Evolutionary conservation across 805 yeast species (phyloP).

Genomic region (Candida endomychidarum): DNA sequence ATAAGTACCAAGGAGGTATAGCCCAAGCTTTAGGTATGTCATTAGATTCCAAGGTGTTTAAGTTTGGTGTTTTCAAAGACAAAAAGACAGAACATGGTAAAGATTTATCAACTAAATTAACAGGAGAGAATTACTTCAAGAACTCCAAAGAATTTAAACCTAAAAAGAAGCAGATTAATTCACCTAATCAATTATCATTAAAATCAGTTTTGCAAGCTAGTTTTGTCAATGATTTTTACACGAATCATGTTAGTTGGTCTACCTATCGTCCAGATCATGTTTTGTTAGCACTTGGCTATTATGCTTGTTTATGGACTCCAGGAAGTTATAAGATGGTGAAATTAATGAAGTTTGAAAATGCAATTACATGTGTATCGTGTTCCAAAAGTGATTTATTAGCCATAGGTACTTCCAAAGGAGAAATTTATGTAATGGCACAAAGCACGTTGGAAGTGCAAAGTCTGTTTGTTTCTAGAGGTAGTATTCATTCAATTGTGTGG

Average conservation of each 20-base stretch:
- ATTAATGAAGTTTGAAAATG: slow-evolving; percentile 12
- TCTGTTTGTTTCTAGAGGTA: neutral
- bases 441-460: neutral
- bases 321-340: slow-evolving; percentile 45
- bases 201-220: slow-evolving; percentile 31
- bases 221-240: slow-evolving; percentile 72
- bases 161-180: neutral
- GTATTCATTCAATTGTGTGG: slow-evolving; percentile 57
- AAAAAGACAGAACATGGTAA: neutral
- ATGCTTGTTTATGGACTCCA: slow-evolving; percentile 61
- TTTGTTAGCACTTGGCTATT: slow-evolving; percentile 64
- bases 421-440: slow-evolving; percentile 31
- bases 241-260: slow-evolving; percentile 77
- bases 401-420: slow-evolving; percentile 61
- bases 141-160: neutral
- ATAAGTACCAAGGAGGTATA: slow-evolving; percentile 7
- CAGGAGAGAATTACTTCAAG: neutral
- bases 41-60: slow-evolving; percentile 2
- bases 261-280: slow-evolving; percentile 41
- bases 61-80: slow-evolving; percentile 2
- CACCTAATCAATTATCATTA: neutral
- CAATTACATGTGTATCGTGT: slow-evolving; percentile 58
- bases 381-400: slow-evolving; percentile 48
- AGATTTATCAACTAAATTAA: neutral
- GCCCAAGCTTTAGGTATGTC: slow-evolving; percentile 12